Conservation (phyloP, 2,329 filamentous ascomycete species). For the Cladosporium sp. region DNA sequence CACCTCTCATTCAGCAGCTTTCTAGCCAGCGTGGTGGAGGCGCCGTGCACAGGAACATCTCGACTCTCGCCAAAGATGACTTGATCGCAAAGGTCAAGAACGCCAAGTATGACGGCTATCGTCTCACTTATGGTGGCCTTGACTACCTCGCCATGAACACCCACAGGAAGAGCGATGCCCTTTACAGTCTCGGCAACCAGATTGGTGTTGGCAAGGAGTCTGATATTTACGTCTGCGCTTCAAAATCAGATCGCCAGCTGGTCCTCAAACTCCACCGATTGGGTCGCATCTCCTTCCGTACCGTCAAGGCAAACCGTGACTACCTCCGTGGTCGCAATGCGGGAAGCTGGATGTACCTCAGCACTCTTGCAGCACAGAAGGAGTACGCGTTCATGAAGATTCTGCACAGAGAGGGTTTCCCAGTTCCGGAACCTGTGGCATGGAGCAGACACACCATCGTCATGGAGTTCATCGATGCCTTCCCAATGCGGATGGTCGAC, state of each 20-base stretch:
- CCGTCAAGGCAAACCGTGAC: conserved; percentile 92
- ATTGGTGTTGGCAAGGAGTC: conserved; percentile 97
- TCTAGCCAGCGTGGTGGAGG: conserved; percentile 72
- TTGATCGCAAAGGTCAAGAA: conserved; percentile 93
- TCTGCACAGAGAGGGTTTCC: conserved; percentile 78
- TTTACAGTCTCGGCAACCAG: conserved; percentile 92
- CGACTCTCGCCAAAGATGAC: conserved; percentile 84
- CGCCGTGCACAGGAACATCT: conserved; percentile 84
- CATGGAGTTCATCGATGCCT: conserved; percentile 91
- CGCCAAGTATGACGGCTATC: conserved; percentile 95
- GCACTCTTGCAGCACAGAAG: conserved; percentile 85
- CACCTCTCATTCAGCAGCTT: conserved; percentile 79
- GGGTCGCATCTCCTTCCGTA: conserved; percentile 93
- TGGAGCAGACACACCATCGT: conserved; percentile 95
- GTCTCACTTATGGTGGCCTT: conserved; percentile 91
- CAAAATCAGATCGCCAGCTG: conserved; percentile 71
- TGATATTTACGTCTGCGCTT: conserved; percentile 91
- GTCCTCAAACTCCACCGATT: conserved; percentile 96
- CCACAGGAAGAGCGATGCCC: conserved; percentile 72
- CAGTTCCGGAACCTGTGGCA: conserved; percentile 81
- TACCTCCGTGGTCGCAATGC: conserved; percentile 81
- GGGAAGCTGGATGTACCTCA: conserved; percentile 98
- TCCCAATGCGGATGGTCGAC: conserved; percentile 85
- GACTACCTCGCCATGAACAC: conserved; percentile 97
- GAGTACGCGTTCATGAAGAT: conserved; percentile 94